Conservation (phyloP, 164 flowering plant species). For the Vitis labrusca region DNA sequence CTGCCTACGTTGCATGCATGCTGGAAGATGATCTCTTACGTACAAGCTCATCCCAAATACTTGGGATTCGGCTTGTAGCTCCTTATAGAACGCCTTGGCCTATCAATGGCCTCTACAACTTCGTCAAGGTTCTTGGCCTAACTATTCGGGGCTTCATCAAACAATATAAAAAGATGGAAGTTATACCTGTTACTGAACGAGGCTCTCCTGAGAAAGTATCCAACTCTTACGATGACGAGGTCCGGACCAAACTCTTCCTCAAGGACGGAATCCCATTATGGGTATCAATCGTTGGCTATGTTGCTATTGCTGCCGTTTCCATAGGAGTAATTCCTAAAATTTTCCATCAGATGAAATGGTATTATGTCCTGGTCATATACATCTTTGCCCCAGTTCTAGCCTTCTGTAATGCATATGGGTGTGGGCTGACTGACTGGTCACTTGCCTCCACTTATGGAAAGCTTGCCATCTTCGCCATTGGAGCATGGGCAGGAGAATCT, state of each 20-base stretch:
- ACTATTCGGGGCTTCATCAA: too few species aligned
- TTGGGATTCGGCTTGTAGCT: too few species aligned
- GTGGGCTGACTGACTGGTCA: constrained; percentile 62
- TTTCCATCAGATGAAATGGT: constrained; percentile 56
- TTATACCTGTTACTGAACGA: not conserved
- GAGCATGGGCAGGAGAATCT: constrained; percentile 42
- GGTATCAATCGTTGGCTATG: constrained; percentile 45
- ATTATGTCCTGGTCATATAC: constrained; percentile 39
- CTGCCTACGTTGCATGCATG: too few species aligned
- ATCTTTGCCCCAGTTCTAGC: constrained; percentile 43
- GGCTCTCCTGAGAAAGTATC: too few species aligned
- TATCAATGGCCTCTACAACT: constrained; percentile 43
- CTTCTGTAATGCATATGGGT: constrained; percentile 63
- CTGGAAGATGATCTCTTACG: too few species aligned
- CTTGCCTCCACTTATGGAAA: constrained; percentile 58
- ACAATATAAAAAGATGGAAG: constrained; percentile 21
- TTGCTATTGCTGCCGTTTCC: constrained; percentile 38
- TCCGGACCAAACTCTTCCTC: constrained; percentile 37
- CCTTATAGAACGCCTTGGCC: too few species aligned
- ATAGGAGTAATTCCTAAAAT: constrained; percentile 38
- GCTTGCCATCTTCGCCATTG: constrained; percentile 45
- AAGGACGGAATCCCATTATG: constrained; percentile 55
- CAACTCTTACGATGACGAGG: constrained; percentile 29
- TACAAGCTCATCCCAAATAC: too few species aligned
- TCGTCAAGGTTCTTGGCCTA: not conserved